Evolutionary conservation across 2,329 filamentous ascomycete genomes (phyloP).

Genomic region (Pseudocercospora vitis): DNA sequence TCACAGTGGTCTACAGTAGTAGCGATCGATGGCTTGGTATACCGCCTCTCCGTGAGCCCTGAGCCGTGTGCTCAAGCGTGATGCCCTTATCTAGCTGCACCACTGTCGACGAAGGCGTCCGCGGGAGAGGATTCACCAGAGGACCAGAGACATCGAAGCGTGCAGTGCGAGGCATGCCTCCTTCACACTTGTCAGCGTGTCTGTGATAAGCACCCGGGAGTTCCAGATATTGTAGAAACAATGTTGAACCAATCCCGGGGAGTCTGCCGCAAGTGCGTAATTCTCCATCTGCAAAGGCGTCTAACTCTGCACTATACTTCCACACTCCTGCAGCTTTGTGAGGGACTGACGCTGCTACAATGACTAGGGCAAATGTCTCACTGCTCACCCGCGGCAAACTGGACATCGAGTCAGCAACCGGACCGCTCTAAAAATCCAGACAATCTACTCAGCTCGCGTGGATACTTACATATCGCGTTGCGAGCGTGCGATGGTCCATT

Average conservation of each 20-base stretch:
- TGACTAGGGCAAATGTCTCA: not conserved
- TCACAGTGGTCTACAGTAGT: not conserved
- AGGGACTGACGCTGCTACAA: not conserved
- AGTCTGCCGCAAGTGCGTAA: not conserved
- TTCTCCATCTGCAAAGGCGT: too few relatives aligned
- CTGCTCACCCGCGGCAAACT: not conserved
- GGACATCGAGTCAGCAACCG: not conserved
- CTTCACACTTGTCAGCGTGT: too few relatives aligned
- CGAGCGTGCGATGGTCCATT: not conserved
- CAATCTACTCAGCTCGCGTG: not conserved
- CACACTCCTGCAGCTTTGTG: not conserved
- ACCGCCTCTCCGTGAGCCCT: not conserved
- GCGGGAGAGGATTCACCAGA: too few relatives aligned
- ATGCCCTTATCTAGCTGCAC: not conserved
- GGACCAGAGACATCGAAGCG: too few relatives aligned
- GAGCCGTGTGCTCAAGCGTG: not conserved
- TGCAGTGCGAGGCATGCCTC: too few relatives aligned
- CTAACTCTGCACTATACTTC: not conserved
- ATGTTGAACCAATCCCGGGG: not conserved
- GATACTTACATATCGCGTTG: not conserved
- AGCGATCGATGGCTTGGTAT: not conserved
- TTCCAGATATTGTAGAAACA: too few relatives aligned
- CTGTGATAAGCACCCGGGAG: too few relatives aligned
- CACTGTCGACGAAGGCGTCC: not conserved
- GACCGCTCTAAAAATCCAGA: not conserved